Conservation (phyloP, 2,329 filamentous ascomycete genomes). For the Coniochaeta sp. region DNA sequence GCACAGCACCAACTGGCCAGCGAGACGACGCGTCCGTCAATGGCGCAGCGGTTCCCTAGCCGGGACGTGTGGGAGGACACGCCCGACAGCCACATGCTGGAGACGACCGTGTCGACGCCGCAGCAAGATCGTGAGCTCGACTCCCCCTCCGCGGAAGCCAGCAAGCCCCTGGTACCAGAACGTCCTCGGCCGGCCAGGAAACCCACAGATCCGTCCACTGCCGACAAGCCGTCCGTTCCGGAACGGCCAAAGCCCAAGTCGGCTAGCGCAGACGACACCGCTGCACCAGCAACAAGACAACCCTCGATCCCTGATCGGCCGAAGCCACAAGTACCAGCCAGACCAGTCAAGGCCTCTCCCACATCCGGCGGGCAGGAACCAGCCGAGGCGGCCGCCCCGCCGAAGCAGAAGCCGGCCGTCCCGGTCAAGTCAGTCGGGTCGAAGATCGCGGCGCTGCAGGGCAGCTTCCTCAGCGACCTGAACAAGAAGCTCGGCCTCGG, state of each 20-base stretch:
- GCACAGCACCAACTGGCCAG: constrained; percentile 37
- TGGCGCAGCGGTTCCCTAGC: constrained; percentile 75
- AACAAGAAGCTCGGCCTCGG: constrained; percentile 85
- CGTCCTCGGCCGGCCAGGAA: constrained; percentile 36
- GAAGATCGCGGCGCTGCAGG: constrained; percentile 88
- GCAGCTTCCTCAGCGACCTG: constrained; percentile 86
- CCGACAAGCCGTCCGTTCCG: constrained; percentile 38
- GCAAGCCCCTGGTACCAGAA: constrained; percentile 55
- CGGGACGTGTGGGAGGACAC: constrained; percentile 92
- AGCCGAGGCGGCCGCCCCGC: constrained; percentile 32
- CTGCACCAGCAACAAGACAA: constrained; percentile 16
- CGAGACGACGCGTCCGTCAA: constrained; percentile 43
- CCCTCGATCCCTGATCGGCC: constrained; percentile 42
- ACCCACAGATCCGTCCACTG: constrained; percentile 18
- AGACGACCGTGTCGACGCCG: constrained; percentile 61
- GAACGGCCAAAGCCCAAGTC: constrained; percentile 46
- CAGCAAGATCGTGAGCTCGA: constrained; percentile 40
- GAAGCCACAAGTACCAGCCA: constrained; percentile 53
- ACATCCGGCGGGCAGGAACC: constrained; percentile 24
- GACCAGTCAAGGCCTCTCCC: constrained; percentile 49
- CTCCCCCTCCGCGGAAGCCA: constrained; percentile 25
- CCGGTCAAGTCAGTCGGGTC: constrained; percentile 69
- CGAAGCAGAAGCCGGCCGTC: constrained; percentile 72
- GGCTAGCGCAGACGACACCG: constrained; percentile 24
- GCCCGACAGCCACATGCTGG: constrained; percentile 73